A percentile compares a stretch with the other conserved stretches of the same genome.
Evolutionary conservation across 2,329 filamentous ascomycete species (phyloP).

Genomic region (Curvularia lunata): DNA sequence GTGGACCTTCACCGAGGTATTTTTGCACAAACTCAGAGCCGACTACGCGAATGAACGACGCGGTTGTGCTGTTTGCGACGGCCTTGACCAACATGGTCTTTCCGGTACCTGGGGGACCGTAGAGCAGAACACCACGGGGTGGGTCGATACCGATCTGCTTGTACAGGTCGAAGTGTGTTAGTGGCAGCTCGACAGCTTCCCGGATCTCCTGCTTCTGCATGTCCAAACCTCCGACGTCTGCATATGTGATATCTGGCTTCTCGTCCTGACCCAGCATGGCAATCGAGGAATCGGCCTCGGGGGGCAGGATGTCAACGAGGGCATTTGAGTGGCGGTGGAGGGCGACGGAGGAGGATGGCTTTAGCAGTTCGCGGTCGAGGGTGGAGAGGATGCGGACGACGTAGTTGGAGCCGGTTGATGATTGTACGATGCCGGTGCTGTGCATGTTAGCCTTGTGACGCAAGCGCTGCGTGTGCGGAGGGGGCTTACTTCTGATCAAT

Average conservation of each 20-base stretch:
- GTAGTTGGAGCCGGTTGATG: slow-evolving; percentile 97
- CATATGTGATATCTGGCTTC: slow-evolving; percentile 98
- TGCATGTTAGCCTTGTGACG: slow-evolving; percentile 22
- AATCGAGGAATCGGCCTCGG: slow-evolving; percentile 97
- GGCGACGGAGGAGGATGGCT: slow-evolving; percentile 96
- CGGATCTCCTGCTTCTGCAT: slow-evolving; percentile 99
- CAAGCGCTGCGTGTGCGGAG: slow-evolving; percentile 2
- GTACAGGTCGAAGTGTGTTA: slow-evolving; percentile 98
- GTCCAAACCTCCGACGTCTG: slow-evolving; percentile 94
- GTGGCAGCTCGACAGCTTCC: slow-evolving; percentile 93
- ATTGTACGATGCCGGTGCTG: slow-evolving; percentile 97
- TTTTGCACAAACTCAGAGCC: slow-evolving; percentile 99
- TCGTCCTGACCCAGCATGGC: slow-evolving; percentile 96
- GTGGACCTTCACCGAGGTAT: slow-evolving; percentile 94
- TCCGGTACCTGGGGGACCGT: slow-evolving; percentile 92
- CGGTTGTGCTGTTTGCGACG: slow-evolving; percentile 96
- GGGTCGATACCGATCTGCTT: slow-evolving; percentile 99
- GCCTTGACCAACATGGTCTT: slow-evolving; percentile 99
- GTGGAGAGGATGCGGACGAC: slow-evolving; percentile 98
- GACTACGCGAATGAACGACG: slow-evolving; percentile 97
- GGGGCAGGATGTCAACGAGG: slow-evolving; percentile 97
- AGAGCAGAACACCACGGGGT: slow-evolving; percentile 92
- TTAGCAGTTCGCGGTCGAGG: slow-evolving; percentile 95
- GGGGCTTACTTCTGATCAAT: slow-evolving; percentile 91
- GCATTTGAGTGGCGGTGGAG: slow-evolving; percentile 98